Conservation (phyloP, 129 eudicot species). For the Solidago caesia region DNA sequence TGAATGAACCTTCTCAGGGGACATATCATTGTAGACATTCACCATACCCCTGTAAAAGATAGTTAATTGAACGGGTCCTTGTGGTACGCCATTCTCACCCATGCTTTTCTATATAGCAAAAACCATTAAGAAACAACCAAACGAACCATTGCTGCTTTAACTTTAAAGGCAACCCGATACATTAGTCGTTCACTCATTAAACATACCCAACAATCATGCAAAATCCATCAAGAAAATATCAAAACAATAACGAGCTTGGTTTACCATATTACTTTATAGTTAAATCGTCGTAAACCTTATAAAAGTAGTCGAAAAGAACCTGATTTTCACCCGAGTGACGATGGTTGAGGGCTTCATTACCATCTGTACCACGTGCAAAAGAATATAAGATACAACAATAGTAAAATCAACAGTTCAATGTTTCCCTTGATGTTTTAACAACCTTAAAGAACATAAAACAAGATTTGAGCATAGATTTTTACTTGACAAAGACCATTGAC, state of each 20-base stretch:
- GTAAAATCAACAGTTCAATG: conserved; percentile 5
- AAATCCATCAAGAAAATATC: too few species aligned
- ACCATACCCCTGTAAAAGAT: conserved; percentile 75
- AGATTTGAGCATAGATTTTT: conserved; percentile 47
- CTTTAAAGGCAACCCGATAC: too few species aligned
- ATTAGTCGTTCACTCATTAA: neutral
- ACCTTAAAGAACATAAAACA: conserved; percentile 29
- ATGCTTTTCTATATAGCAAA: conserved; percentile 10
- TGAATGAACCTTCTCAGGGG: conserved; percentile 72
- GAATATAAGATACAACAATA: neutral
- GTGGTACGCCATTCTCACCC: neutral
- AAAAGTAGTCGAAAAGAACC: conserved; percentile 25
- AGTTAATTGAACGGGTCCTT: conserved; percentile 58
- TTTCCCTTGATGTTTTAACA: conserved; percentile 17
- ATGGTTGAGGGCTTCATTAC: conserved; percentile 25
- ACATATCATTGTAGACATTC: conserved; percentile 61
- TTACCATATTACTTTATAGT: neutral
- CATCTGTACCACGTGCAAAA: conserved; percentile 27
- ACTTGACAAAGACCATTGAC: conserved; percentile 47
- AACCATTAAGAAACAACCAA: neutral
- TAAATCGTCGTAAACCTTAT: neutral
- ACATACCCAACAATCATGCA: neutral
- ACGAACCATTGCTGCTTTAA: too few species aligned
- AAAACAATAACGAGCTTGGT: neutral
- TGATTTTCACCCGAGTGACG: conserved; percentile 33